Percentiles rank a stretch among this genome's conserved stretches.
phyloP scores from a whole-genome alignment of 1,284 basidiomycete genomes.

The Laetiporus sulphureus region DNA sequence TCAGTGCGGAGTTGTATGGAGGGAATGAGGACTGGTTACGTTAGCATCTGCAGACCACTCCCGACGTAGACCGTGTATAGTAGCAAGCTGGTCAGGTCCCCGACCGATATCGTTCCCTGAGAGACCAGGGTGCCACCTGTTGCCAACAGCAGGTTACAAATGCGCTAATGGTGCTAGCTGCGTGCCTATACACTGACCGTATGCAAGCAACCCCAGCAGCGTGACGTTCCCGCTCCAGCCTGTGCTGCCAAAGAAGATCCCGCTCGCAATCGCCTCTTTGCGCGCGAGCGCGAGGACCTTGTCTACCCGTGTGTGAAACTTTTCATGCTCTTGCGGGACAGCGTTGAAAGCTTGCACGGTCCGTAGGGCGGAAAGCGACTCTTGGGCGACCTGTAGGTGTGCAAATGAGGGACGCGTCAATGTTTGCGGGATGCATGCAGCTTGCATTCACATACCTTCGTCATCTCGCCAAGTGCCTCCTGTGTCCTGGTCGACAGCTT shows the following conservation, averaged over 20 bases:
- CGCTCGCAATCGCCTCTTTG: constrained; percentile 87
- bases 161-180: too few species aligned
- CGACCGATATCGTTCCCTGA: constrained; percentile 81
- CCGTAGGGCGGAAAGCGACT: constrained; percentile 87
- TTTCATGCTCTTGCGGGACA: constrained; percentile 62
- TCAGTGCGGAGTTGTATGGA: neutral
- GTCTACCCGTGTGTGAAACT: constrained; percentile 63
- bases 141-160: too few species aligned
- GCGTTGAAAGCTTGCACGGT: constrained; percentile 93
- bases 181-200: constrained; percentile 69
- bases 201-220: constrained; percentile 83
- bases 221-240: constrained; percentile 96
- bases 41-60: constrained; percentile 72
- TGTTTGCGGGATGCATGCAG: neutral
- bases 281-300: constrained; percentile 73
- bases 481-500: constrained; percentile 89
- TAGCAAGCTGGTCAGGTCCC: constrained; percentile 85
- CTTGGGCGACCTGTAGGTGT: constrained; percentile 63
- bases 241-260: constrained; percentile 89
- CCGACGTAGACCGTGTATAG: constrained; percentile 93
- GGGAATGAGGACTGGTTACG: constrained; percentile 39
- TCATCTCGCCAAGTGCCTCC: constrained; percentile 93
- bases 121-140: constrained; percentile 90
- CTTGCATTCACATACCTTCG: constrained; percentile 45
- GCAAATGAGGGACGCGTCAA: neutral